These are phyloP conservation scores for Monilinia laxa DNA, from an alignment of 2,329 filamentous ascomycete species.

Conservation along the genomic window DNA sequence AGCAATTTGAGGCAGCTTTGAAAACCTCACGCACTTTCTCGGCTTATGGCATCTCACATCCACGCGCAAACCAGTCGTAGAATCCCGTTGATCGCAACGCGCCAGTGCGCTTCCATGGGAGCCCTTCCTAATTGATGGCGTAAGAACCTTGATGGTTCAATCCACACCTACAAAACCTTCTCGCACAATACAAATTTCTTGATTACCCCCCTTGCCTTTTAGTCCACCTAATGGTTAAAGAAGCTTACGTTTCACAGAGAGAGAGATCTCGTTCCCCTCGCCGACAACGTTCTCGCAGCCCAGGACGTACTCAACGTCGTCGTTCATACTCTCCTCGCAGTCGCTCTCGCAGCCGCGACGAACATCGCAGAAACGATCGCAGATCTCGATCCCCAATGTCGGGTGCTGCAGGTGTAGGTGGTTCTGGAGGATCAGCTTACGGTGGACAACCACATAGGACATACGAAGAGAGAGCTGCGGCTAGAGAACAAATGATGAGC, in stretches of 20 bases:
- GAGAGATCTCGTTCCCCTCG: conserved; percentile 85
- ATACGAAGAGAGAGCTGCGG: conserved; percentile 78
- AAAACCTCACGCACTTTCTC: conserved; percentile 7
- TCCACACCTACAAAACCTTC: conserved; percentile 15
- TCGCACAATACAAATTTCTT: conserved; percentile 26
- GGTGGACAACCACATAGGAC: conserved; percentile 68
- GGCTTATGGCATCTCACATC: conserved; percentile 21
- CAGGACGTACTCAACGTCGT: conserved; percentile 65
- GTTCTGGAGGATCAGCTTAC: conserved; percentile 65
- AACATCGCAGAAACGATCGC: conserved; percentile 72
- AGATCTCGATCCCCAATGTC: conserved; percentile 86
- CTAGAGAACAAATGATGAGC: conserved; percentile 95
- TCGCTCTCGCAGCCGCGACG: conserved; percentile 75
- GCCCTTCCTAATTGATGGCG: conserved; percentile 24
- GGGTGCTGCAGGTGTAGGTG: conserved; percentile 61
- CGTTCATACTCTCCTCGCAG: conserved; percentile 78
- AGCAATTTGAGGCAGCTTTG: conserved; percentile 12
- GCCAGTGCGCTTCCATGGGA: conserved; percentile 22
- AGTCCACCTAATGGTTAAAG: conserved; percentile 30
- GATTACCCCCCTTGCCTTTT: conserved; percentile 28
- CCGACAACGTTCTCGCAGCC: conserved; percentile 58
- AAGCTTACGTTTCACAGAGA: conserved; percentile 57
- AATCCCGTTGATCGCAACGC: conserved; percentile 16
- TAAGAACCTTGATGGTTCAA: conserved; percentile 29
- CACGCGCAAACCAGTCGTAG: conserved; percentile 23